Evolutionary conservation across 306 rosid species (phyloP).

Genomic region (Cicer chorassanicum): DNA sequence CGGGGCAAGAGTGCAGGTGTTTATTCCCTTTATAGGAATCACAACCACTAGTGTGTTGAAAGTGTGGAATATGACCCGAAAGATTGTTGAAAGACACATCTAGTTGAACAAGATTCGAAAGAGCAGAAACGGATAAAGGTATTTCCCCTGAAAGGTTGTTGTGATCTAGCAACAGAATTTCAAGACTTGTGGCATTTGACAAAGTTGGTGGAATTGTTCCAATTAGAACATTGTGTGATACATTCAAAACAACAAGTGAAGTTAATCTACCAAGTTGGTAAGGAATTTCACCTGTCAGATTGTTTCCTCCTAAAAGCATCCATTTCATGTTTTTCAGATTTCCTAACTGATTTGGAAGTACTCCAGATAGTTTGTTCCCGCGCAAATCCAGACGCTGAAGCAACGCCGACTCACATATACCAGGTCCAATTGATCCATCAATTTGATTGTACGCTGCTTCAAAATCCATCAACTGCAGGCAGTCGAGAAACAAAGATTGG

Average conservation of each 20-base stretch:
- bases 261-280: constrained; percentile 48
- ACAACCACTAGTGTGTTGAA: constrained; percentile 51
- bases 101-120: constrained; percentile 50
- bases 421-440: constrained; percentile 49
- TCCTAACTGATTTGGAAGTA: constrained; percentile 52
- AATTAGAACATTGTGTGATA: constrained; percentile 53
- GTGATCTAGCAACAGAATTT: constrained; percentile 55
- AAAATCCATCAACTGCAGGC: constrained; percentile 52
- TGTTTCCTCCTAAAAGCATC: constrained; percentile 61
- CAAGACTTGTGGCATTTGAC: constrained; percentile 52
- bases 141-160: constrained; percentile 56
- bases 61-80: constrained; percentile 63
- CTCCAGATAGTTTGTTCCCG: constrained; percentile 53
- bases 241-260: constrained; percentile 53
- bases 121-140: constrained; percentile 50
- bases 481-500: constrained; percentile 43
- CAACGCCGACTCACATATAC: constrained; percentile 41
- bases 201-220: constrained; percentile 53
- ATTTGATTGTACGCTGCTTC: constrained; percentile 57
- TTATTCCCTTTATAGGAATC: constrained; percentile 53
- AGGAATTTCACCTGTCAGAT: constrained; percentile 53
- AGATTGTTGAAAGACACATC: constrained; percentile 64
- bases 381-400: constrained; percentile 56
- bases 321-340: constrained; percentile 53
- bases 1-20: constrained; percentile 58